Conservation (phyloP, 202 grass and related monocot species). For the Hordeum pubiflorum region DNA sequence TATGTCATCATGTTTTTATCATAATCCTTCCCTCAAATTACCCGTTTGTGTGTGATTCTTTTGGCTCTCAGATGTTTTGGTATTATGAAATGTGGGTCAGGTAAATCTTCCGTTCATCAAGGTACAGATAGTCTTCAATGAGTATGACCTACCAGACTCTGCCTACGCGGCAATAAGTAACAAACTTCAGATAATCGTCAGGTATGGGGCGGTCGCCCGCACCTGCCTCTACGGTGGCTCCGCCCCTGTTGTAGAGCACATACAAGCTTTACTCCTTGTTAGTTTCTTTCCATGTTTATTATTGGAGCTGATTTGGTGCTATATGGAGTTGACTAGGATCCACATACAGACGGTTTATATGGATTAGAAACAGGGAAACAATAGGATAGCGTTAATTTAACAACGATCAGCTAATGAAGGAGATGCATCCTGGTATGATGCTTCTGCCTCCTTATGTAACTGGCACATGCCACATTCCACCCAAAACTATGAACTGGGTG, state of each 20-base stretch:
- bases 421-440: background rate
- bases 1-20: background rate
- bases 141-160: no score
- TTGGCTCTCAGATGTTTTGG: background rate
- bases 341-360: background rate
- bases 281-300: background rate
- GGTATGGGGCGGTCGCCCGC: no score
- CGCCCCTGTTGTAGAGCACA: background rate
- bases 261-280: background rate
- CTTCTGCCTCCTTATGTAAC: background rate
- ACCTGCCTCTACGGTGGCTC: no score
- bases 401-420: background rate
- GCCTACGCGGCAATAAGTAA: no score
- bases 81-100: no score
- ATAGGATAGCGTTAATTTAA: background rate
- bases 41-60: background rate
- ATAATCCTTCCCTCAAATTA: background rate
- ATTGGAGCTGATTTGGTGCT: background rate
- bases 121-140: no score
- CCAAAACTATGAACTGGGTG: background rate
- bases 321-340: background rate
- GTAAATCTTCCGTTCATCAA: no score
- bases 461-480: background rate
- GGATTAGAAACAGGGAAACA: background rate
- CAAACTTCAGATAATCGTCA: no score